Base-by-base conservation (phyloP, 371 early-diverging fungal species). In the Blyttiomyces sp. region DNA sequence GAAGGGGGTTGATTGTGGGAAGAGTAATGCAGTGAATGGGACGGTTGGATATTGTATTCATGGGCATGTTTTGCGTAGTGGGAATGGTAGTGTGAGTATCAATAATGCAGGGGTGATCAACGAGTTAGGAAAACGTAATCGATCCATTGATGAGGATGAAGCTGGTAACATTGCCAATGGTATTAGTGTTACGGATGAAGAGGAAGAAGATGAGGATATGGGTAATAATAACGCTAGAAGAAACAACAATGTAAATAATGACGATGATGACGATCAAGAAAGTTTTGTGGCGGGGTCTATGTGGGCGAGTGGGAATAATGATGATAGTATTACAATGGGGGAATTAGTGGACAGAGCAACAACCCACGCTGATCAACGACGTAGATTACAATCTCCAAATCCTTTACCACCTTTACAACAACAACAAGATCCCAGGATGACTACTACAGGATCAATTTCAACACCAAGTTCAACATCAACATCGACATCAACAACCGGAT, bases 311-410 rank as follows among this genome's bases (percentile, higher is more conserved):
- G 52, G 62, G 23, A 55, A 34, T 23, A 56, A 36, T 13, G 49
- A 62, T 27, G 62, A 62, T 56, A 49, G 55, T 3, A 28, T 54
- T 13, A 46, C 56, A 23, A 55, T 62, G 3, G 54, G 45, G 11
- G 62, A 62, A 24, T 31, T 56, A 30, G 46, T 54, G 17, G 56
- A 62, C 49, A n/a, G 5, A 32, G 5, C 30, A n/a, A 46, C 46
- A 11, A 46, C 9, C 46, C 24, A 46, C 9, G 9, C 9, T 17
- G 16, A n/a, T 21, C n/a, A 23, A 46, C 21, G 46, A 46, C 11
- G 21, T 17, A 9, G 46, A 46, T n/a, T n/a, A n/a, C n/a, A n/a
- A n/a, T n/a, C n/a, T n/a, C n/a, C n/a, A n/a, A n/a, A n/a, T n/a
- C n/a, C n/a, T n/a, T n/a, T n/a, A n/a, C n/a, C n/a, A n/a, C n/a